Percentiles rank a stretch among this genome's conserved stretches.
phyloP scores from a whole-genome alignment of 1,139 yeast species.

The Hyphopichia pseudoburtonii region DNA sequence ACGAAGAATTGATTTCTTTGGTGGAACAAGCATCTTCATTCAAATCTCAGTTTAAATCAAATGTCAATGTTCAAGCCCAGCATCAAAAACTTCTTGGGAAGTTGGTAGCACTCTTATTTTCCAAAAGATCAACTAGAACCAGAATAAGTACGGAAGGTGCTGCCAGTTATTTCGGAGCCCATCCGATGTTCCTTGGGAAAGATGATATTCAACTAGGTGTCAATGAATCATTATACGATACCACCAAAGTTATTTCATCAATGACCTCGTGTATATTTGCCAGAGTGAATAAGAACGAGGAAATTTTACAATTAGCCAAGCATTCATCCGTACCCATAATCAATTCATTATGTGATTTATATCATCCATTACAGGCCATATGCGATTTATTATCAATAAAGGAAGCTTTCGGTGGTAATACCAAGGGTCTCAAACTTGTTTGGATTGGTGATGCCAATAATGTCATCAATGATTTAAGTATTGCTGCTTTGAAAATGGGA shows the following conservation, averaged over 20 bases:
- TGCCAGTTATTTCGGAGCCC: slow-evolving; percentile 88
- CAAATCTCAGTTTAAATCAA: slow-evolving; percentile 48
- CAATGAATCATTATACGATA: slow-evolving; percentile 85
- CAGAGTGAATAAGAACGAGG: slow-evolving; percentile 84
- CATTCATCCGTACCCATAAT: slow-evolving; percentile 87
- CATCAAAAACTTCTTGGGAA: slow-evolving; percentile 70
- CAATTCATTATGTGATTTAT: slow-evolving; percentile 88
- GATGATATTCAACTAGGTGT: slow-evolving; percentile 97
- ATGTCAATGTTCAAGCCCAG: not conserved
- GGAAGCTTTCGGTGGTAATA: slow-evolving; percentile 65
- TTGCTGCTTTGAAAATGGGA: slow-evolving; percentile 84
- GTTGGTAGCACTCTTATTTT: slow-evolving; percentile 77
- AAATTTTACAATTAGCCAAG: slow-evolving; percentile 72
- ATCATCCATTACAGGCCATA: slow-evolving; percentile 94
- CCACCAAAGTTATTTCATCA: slow-evolving; percentile 84
- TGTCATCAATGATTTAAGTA: slow-evolving; percentile 90
- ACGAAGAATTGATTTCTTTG: slow-evolving; percentile 57
- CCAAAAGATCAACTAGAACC: slow-evolving; percentile 93
- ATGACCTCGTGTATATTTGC: slow-evolving; percentile 97
- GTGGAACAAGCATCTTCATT: slow-evolving; percentile 60
- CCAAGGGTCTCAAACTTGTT: slow-evolving; percentile 71
- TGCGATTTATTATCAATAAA: slow-evolving; percentile 85
- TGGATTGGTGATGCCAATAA: slow-evolving; percentile 98
- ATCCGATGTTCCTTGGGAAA: slow-evolving; percentile 93
- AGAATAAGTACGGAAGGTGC: slow-evolving; percentile 96